Evolutionary conservation across 2,329 filamentous ascomycete species (phyloP).

Genomic region (Diaporthe amygdali): DNA sequence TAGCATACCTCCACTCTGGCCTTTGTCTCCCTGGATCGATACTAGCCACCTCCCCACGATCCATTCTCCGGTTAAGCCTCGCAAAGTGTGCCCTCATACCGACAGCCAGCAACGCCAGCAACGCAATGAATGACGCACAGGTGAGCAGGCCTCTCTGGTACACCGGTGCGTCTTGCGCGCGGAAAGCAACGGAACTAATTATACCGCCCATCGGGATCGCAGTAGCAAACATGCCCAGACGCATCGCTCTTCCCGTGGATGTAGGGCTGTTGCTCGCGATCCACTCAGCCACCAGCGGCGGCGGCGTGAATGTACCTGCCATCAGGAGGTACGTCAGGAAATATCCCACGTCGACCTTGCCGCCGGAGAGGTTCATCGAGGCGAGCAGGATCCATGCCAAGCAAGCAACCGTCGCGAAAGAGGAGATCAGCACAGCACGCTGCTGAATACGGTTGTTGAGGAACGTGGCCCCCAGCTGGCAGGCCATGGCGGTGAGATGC

Average conservation of each 20-base stretch:
- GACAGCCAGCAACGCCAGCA: not conserved
- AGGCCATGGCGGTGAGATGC: slow-evolving; percentile 28
- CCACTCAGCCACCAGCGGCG: slow-evolving; percentile 29
- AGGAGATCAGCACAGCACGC: slow-evolving; percentile 26
- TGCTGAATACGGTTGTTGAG: slow-evolving; percentile 29
- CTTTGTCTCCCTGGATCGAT: not conserved
- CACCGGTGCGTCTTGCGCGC: not conserved
- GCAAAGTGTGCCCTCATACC: not conserved
- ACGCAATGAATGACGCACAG: not conserved
- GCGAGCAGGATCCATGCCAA: slow-evolving; percentile 31
- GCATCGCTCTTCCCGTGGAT: slow-evolving; percentile 28
- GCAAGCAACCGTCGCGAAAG: not conserved
- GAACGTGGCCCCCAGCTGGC: slow-evolving; percentile 28
- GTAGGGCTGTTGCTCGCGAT: slow-evolving; percentile 27
- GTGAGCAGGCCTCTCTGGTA: not conserved
- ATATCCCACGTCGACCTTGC: slow-evolving; percentile 26
- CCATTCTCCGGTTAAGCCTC: not conserved
- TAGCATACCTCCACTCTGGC: not conserved
- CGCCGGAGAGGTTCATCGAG: slow-evolving; percentile 27
- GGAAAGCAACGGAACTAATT: not conserved
- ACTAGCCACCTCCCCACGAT: not conserved
- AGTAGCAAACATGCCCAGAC: not conserved
- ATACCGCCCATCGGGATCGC: not conserved
- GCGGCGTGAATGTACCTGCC: slow-evolving; percentile 28
- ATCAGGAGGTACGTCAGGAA: slow-evolving; percentile 31